Conservation (phyloP, 129 eudicot species). For the carrot (Daucus carota) region DNA sequence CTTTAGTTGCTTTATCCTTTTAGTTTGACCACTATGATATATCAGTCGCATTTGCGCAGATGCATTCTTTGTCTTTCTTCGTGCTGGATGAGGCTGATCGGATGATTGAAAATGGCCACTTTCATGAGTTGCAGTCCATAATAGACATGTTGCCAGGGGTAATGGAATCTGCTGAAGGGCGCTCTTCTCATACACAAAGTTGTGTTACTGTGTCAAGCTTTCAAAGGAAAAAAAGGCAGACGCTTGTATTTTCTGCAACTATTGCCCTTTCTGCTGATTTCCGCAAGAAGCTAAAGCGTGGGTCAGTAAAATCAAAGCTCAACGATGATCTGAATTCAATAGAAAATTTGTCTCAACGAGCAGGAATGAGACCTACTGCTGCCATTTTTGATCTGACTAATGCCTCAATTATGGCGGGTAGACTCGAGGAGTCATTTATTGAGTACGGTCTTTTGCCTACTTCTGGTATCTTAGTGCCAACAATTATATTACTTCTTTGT, state of each 20-base stretch:
- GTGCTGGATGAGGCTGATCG: slow-evolving; percentile 99
- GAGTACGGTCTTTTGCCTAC: slow-evolving; percentile 46
- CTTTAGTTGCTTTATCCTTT: not conserved
- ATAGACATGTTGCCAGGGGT: slow-evolving; percentile 84
- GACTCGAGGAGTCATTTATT: slow-evolving; percentile 88
- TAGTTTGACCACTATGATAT: not conserved
- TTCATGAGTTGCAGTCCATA: slow-evolving; percentile 90
- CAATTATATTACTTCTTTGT: not conserved
- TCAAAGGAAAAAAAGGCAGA: slow-evolving; percentile 91
- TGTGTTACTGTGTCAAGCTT: slow-evolving; percentile 59
- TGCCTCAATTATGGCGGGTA: slow-evolving; percentile 67
- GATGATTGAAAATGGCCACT: slow-evolving; percentile 90
- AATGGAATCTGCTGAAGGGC: slow-evolving; percentile 38
- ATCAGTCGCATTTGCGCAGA: slow-evolving; percentile 31
- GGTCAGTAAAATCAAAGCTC: slow-evolving; percentile 50
- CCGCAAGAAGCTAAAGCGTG: slow-evolving; percentile 83
- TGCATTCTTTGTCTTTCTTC: slow-evolving; percentile 87
- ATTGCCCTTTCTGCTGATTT: slow-evolving; percentile 91
- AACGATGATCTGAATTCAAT: slow-evolving; percentile 62
- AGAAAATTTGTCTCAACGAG: slow-evolving; percentile 82
- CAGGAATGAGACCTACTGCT: slow-evolving; percentile 88
- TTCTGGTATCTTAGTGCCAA: not conserved
- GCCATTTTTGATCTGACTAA: slow-evolving; percentile 82
- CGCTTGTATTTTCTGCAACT: slow-evolving; percentile 96
- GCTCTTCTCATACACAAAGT: slow-evolving; percentile 42